Evolutionary conservation across 2,329 filamentous ascomycete genomes (phyloP), one percentile per base, ranked within the genome.

Genomic region (Myriangium duriaei): DNA sequence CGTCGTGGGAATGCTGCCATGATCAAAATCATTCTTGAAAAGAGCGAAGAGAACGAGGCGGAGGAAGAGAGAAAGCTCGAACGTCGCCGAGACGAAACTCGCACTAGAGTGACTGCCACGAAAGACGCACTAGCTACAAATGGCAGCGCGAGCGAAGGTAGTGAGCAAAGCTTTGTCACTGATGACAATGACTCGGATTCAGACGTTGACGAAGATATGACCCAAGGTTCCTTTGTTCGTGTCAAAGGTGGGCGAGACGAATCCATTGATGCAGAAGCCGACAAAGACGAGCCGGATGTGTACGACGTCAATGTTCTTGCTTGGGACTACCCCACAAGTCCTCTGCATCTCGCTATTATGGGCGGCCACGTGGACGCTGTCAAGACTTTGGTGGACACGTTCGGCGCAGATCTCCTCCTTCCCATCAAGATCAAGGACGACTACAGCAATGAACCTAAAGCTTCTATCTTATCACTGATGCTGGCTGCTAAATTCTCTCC

Each of bases 291-390:
- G 13, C 82, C 83, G 1, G 83, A 93, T 56, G 71, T 87, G 37
- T 88, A 81, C 54, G 76, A 91, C 47, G 69, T 87, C 42, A 78
- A 92, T 46, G 71, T 80, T 1, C 53, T 81, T n/a, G 74, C 82
- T 1, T 93, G 85, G 85, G 84, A 92, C 49, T 71, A 68, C 4
- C 74, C 77, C 4, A 73, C 76, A 41, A 81, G 79, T 10, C 75
- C 85, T 1, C 65, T 92, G 4, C 85, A 93, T 54, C 68, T 86
- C 17, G 85, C 85, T 5, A 85, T 92, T 43, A 55, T 82, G 1
- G 72, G 74, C 42, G 83, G 82, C 0, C 77, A 88, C 46, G 63
- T 71, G 16, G 69, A 79, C 3, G 71, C 76, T 9, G 81, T 88
- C 11, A 72, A 77, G 41, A 57, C 74, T 15, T 69, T 93, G 5